These are phyloP conservation scores for Sistotremastrum niveocremeum DNA, from an alignment of 768 basidiomycete species.

Conservation along the genomic window DNA sequence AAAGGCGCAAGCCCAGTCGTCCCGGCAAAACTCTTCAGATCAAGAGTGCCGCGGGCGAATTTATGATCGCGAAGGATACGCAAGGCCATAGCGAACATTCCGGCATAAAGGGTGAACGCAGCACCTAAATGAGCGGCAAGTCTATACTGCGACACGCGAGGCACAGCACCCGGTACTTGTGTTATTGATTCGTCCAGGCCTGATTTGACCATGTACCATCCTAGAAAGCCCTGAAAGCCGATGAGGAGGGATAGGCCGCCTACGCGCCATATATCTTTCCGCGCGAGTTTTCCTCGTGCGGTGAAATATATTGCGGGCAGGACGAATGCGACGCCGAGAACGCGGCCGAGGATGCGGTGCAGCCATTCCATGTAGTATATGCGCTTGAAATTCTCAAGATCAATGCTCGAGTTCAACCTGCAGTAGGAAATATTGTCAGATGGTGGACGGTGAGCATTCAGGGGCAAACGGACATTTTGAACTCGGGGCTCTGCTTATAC, in stretches of 20 bases:
- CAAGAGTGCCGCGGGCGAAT: constrained; percentile 26
- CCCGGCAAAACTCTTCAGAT: too few relatives aligned
- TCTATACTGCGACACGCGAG: constrained; percentile 93
- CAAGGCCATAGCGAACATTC: constrained; percentile 79
- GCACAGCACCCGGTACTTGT: constrained; percentile 70
- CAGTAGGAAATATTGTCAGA: constrained; percentile 2
- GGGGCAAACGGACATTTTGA: constrained; percentile 60
- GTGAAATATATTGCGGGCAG: constrained; percentile 75
- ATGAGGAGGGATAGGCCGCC: constrained; percentile 66
- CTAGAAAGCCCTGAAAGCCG: constrained; percentile 82
- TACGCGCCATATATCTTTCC: constrained; percentile 47
- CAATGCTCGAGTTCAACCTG: constrained; percentile 83
- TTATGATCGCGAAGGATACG: constrained; percentile 69
- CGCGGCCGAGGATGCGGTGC: constrained; percentile 84
- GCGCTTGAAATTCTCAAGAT: constrained; percentile 81
- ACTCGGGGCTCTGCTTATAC: constrained; percentile 91
- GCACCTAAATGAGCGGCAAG: constrained; percentile 90
- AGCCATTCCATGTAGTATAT: constrained; percentile 99
- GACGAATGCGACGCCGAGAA: constrained; percentile 76
- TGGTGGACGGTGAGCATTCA: background rate
- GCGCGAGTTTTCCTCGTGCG: constrained; percentile 52
- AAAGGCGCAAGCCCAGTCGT: too few relatives aligned
- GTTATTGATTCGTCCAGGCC: constrained; percentile 78
- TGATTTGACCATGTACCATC: constrained; percentile 99
- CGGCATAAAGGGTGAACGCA: constrained; percentile 81